Evolutionary conservation across 2,329 filamentous ascomycete genomes (phyloP), one percentile per base, ranked within the genome.

Genomic region (Alternaria infectoria): DNA sequence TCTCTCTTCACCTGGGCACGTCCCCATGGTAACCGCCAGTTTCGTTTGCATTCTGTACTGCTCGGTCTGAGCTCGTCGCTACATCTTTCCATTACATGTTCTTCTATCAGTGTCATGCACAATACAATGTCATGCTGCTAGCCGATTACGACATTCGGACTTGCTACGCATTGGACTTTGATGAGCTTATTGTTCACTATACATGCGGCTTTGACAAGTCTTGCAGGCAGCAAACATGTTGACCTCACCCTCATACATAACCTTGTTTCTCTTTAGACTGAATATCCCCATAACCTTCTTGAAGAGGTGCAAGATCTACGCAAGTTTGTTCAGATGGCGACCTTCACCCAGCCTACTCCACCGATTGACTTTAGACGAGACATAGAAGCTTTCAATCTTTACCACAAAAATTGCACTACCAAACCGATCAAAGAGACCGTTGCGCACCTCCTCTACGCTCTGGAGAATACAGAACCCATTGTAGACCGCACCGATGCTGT

Each of bases 61-160:
- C 9, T 40, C 36, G 36, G n/a, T 40, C 36, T 40, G 9, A 17
- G n/a, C 36, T 40, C n/a, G 0, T 40, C 36, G 36, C 8, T 40
- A 10, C 15, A n/a, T 36, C 13, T 0, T 36, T 36, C 0, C 6
- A 1, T 5, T n/a, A n/a, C 0, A 0, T n/a, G 1, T n/a, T 5
- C 2, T n/a, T 5, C 15, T 17, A 5, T 40, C 32, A 40, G 15
- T n/a, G 3, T 15, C 15, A 40, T 40, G 8, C 4, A 40, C 0
- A 40, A 40, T 17, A 10, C 4, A 40, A 0, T 6, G 2, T 40
- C 32, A 40, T 40, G 5, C 36, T 40, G 1, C 36, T 40, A 40
- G 15, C 17, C 11, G 36, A 40, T 17, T 40, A n/a, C 9, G 5
- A 40, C 3, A 17, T 40, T 40, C 8, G 1, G 36, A 2, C 8